Percentiles rank a stretch among this genome's conserved stretches.
Conservation (phyloP, 140 eudicot genomes). For the Ambrosia hybrid region DNA sequence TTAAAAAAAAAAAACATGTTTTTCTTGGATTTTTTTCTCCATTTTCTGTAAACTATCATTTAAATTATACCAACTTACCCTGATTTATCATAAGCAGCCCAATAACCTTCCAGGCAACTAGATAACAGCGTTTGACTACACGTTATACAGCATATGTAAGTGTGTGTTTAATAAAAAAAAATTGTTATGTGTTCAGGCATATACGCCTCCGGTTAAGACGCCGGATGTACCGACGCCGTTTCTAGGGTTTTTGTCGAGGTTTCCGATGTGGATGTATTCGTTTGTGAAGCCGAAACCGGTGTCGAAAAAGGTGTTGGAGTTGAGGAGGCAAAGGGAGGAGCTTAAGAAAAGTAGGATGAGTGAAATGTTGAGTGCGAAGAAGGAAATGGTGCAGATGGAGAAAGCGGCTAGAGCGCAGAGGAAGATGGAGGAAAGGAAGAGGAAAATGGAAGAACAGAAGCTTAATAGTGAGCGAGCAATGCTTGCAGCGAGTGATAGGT, state of each 20-base stretch:
- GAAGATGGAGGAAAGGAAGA: slow-evolving; percentile 58
- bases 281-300: slow-evolving; percentile 56
- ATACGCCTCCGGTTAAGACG: slow-evolving; percentile 68
- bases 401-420: slow-evolving; percentile 49
- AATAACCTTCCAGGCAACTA: slow-evolving; percentile 63
- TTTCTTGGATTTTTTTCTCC: background rate
- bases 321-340: slow-evolving; percentile 68
- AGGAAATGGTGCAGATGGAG: slow-evolving; percentile 53
- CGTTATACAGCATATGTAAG: slow-evolving; percentile 27
- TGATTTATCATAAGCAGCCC: slow-evolving; percentile 76
- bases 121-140: slow-evolving; percentile 67
- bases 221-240: slow-evolving; percentile 66
- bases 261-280: slow-evolving; percentile 54
- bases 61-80: slow-evolving; percentile 41
- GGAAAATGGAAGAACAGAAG: slow-evolving; percentile 51
- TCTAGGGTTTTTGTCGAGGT: slow-evolving; percentile 48
- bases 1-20: too few relatives aligned
- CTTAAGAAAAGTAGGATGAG: slow-evolving; percentile 42
- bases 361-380: slow-evolving; percentile 39
- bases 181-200: slow-evolving; percentile 84
- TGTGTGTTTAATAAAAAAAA: too few relatives aligned
- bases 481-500: slow-evolving; percentile 32
- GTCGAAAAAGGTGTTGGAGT: slow-evolving; percentile 72
- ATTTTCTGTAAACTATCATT: background rate
- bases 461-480: slow-evolving; percentile 41